Evolutionary conservation across 495 filamentous ascomycete species (phyloP).

Genomic region (Tuber aestivum): DNA sequence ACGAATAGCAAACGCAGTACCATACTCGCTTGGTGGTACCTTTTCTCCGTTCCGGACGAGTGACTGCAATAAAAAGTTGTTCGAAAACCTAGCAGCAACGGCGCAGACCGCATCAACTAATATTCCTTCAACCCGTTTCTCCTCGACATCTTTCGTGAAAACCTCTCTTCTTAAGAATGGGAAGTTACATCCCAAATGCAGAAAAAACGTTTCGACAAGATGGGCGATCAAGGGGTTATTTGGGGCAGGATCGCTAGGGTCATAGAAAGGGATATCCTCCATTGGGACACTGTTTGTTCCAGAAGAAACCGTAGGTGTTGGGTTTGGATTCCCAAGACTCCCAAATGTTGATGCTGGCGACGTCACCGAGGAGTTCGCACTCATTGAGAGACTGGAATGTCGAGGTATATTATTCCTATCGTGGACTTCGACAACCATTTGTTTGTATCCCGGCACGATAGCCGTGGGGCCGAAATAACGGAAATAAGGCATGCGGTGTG

Average conservation of each 20-base stretch:
- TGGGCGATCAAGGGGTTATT: slow-evolving; percentile 66
- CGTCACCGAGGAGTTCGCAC: slow-evolving; percentile 27
- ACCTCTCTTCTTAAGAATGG: slow-evolving; percentile 66
- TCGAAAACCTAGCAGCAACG: slow-evolving; percentile 73
- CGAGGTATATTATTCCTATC: slow-evolving; percentile 42
- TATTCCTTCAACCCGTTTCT: slow-evolving; percentile 74
- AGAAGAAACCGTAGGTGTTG: slow-evolving; percentile 19
- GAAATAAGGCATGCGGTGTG: slow-evolving; percentile 70
- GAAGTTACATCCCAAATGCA: slow-evolving; percentile 72
- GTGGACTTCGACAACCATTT: slow-evolving; percentile 77
- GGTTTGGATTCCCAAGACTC: slow-evolving; percentile 10
- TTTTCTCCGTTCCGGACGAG: slow-evolving; percentile 47
- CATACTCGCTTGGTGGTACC: slow-evolving; percentile 51
- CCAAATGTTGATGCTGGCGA: slow-evolving; percentile 26
- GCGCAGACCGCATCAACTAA: slow-evolving; percentile 81
- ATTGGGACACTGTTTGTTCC: slow-evolving; percentile 6
- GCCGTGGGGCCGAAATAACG: slow-evolving; percentile 82
- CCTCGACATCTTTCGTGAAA: slow-evolving; percentile 64
- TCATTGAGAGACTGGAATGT: slow-evolving; percentile 24
- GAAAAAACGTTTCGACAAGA: slow-evolving; percentile 70
- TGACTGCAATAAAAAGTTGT: slow-evolving; percentile 51
- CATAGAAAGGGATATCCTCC: slow-evolving; percentile 72
- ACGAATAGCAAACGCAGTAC: slow-evolving; percentile 69
- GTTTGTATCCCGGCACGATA: slow-evolving; percentile 86
- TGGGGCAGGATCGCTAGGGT: slow-evolving; percentile 59